These are phyloP conservation scores for Mycena vitilis DNA, from an alignment of 768 basidiomycete species.

Conservation along the genomic window DNA sequence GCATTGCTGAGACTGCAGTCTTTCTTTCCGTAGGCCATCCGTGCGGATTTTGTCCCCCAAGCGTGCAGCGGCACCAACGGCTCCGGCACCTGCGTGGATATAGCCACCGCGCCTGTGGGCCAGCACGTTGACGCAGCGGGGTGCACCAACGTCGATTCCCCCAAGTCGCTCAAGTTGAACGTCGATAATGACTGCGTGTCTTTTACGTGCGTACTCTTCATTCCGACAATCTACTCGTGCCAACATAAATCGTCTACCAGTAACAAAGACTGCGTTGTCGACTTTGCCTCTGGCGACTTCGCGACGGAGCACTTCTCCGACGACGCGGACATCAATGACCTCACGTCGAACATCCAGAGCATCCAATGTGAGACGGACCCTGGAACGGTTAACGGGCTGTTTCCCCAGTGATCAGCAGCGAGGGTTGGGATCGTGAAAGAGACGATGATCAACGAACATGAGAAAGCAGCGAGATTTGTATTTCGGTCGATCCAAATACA, in stretches of 20 bases:
- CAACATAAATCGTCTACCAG: neutral
- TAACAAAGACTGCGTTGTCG: neutral
- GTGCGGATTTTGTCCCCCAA: slow-evolving; percentile 2
- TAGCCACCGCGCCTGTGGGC: neutral
- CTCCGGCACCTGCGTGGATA: neutral
- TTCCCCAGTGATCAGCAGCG: neutral
- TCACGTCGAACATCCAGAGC: neutral
- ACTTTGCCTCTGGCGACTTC: neutral
- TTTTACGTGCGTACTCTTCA: neutral
- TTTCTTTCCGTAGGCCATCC: neutral
- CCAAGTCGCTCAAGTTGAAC: slow-evolving; percentile 1
- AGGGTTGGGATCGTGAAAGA: too few species aligned
- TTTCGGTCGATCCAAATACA: too few species aligned
- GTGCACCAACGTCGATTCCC: neutral
- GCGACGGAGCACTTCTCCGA: neutral
- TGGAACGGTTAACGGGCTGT: slow-evolving; percentile 1
- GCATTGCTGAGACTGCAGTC: neutral
- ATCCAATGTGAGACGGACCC: neutral
- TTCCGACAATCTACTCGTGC: neutral
- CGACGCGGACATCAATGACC: slow-evolving; percentile 5
- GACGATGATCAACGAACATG: too few species aligned
- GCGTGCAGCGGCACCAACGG: neutral
- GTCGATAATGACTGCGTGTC: slow-evolving; percentile 6
- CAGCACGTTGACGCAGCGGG: neutral
- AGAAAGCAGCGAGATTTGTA: too few species aligned